These are phyloP conservation scores for Coemansia guatemalensis DNA, from an alignment of 192 early-diverging fungal genomes.

Conservation along the genomic window DNA sequence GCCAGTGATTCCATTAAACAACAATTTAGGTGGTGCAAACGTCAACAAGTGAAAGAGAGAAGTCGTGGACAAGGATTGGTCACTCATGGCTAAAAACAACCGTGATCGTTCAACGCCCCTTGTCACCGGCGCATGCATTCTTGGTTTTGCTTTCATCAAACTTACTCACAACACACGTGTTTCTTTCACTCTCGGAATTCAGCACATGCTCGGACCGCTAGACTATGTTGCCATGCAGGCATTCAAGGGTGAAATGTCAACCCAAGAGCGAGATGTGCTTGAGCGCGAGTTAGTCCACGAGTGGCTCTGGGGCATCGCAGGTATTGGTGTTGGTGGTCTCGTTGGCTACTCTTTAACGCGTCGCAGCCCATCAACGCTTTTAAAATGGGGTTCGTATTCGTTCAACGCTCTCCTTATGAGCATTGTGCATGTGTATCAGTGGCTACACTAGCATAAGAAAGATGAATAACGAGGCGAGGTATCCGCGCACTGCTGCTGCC, in stretches of 20 bases:
- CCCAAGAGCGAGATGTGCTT: conserved; percentile 19
- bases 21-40: conserved; percentile 11
- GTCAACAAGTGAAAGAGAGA: neutral
- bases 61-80: neutral
- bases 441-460: conserved; percentile 13
- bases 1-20: conserved; percentile 2
- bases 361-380: conserved; percentile 8
- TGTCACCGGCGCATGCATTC: too few species aligned
- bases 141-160: too few species aligned
- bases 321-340: conserved; percentile 17
- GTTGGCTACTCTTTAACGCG: conserved; percentile 27
- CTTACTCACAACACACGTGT: neutral
- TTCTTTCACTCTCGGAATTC: neutral
- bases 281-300: conserved; percentile 9
- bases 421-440: conserved; percentile 1
- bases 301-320: neutral
- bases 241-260: conserved; percentile 23
- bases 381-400: conserved; percentile 12
- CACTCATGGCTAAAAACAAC: too few species aligned
- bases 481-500: conserved; percentile 33
- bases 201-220: conserved; percentile 24
- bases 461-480: conserved; percentile 26
- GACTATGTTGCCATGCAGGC: conserved; percentile 15
- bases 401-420: conserved; percentile 20
- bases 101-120: too few species aligned